Evolutionary conservation across 441 rosid species (phyloP), one percentile per base, ranked within the genome.

Genomic region (Gossypium aridum): DNA sequence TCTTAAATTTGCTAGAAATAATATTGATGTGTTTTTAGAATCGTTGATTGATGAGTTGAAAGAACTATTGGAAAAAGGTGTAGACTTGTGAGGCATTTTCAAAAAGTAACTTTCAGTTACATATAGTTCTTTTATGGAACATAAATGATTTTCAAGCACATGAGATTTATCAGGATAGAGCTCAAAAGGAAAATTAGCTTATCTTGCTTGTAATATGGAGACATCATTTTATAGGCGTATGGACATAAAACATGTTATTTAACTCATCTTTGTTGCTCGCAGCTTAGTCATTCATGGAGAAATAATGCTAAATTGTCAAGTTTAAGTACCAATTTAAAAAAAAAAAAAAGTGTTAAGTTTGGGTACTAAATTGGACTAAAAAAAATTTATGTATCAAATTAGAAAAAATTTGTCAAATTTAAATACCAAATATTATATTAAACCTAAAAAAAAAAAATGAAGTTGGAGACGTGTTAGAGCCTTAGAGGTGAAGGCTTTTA

Each of bases 331-430:
- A 34, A 34, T 34, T 31, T 28, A n/a, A n/a, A n/a, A 5, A 6
- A 34, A 34, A 31, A 31, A 4, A 34, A 34, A 34, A 34, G 8
- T 7, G 43, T 34, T 7, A 34, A 34, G 9, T 34, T 34, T 7
- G 0, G 0, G 2, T 7, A 7, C 0, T 7, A 34, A 34, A 34
- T 7, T 34, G 2, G 0, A 34, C 0, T 1, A 1, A 1, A 34
- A 34, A 34, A 34, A 1, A 0, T 1, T 34, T 34, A 34, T 0
- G 0, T 34, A 34, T 1, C 2, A 34, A 34, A 1, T 34, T 34
- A 34, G 0, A 7, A 7, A 34, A 34, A 34, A 7, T 0, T 7
- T 34, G 0, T 34, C 2, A 34, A 34, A 6, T 34, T 34, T 7
- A 34, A 34, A 0, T 7, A 34, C 43, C 0, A 34, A 34, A 34